Evolutionary conservation across 2,329 filamentous ascomycete genomes (phyloP).

Genomic region (Podosphaera aphanis): DNA sequence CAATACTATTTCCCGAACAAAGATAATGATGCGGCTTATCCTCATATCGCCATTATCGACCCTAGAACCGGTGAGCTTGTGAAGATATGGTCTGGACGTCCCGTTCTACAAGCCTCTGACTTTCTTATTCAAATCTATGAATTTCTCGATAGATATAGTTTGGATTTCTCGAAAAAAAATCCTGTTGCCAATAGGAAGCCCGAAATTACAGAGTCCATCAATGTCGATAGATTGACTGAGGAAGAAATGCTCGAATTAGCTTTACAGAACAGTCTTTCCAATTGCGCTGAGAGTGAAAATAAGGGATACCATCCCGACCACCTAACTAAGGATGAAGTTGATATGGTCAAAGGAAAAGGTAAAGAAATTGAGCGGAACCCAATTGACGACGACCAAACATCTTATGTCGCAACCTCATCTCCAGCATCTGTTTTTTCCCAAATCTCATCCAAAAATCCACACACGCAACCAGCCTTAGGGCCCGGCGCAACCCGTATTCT

Average conservation of each 20-base stretch:
- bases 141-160: slow-evolving; percentile 89
- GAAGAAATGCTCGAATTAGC: slow-evolving; percentile 95
- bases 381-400: slow-evolving; percentile 17
- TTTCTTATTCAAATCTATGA: slow-evolving; percentile 84
- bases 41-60: slow-evolving; percentile 87
- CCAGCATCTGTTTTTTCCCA: slow-evolving; percentile 32
- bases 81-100: slow-evolving; percentile 78
- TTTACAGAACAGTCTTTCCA: slow-evolving; percentile 62
- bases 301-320: slow-evolving; percentile 66
- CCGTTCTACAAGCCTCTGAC: slow-evolving; percentile 51
- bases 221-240: slow-evolving; percentile 77
- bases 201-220: slow-evolving; percentile 43
- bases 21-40: slow-evolving; percentile 73
- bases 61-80: slow-evolving; percentile 91
- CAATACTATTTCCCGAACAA: slow-evolving; percentile 68
- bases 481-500: slow-evolving; percentile 68
- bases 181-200: slow-evolving; percentile 62
- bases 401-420: slow-evolving; percentile 8
- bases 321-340: slow-evolving; percentile 43
- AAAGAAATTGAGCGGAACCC: slow-evolving; percentile 21
- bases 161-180: slow-evolving; percentile 74
- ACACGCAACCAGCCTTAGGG: slow-evolving; percentile 53
- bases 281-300: slow-evolving; percentile 21
- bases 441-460: slow-evolving; percentile 50
- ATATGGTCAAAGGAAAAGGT: slow-evolving; percentile 30